Evolutionary conservation across 108 stramenopile species (phyloP).

Genomic region (Skeletonema menzelii): DNA sequence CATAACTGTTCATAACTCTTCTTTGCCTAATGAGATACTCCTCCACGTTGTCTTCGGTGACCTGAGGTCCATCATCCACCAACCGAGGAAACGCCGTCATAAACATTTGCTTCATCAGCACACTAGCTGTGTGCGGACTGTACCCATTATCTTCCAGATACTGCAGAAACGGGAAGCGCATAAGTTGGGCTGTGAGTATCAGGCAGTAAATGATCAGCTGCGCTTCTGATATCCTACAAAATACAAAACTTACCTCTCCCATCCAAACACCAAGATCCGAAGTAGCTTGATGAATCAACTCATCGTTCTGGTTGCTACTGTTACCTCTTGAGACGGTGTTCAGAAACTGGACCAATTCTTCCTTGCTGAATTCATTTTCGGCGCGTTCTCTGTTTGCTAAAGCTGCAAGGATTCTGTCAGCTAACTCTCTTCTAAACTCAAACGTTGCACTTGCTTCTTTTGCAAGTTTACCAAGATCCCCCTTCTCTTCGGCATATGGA

Average conservation of each 20-base stretch:
- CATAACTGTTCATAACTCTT: background rate
- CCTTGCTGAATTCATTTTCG: slow-evolving; percentile 28
- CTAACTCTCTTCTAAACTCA: slow-evolving; percentile 12
- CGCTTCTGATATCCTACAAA: too few relatives aligned
- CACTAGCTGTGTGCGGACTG: slow-evolving; percentile 23
- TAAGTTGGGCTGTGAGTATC: too few relatives aligned
- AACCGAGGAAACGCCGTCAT: slow-evolving; percentile 46
- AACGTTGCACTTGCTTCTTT: slow-evolving; percentile 20
- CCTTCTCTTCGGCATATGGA: slow-evolving; percentile 53
- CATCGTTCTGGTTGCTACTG: background rate
- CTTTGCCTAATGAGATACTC: background rate
- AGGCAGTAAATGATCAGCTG: too few relatives aligned
- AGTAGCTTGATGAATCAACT: slow-evolving; percentile 9
- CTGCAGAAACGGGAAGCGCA: background rate
- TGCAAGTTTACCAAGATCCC: slow-evolving; percentile 17
- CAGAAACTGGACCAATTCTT: slow-evolving; percentile 7
- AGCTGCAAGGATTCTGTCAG: slow-evolving; percentile 24
- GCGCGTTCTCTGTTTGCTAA: slow-evolving; percentile 7
- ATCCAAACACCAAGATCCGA: slow-evolving; percentile 49
- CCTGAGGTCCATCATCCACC: slow-evolving; percentile 9
- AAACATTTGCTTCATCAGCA: slow-evolving; percentile 54
- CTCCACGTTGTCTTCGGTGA: slow-evolving; percentile 42
- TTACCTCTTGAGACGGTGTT: background rate
- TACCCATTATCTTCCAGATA: slow-evolving; percentile 53
- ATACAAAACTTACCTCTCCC: slow-evolving; percentile 6